phyloP scores from a whole-genome alignment of 129 eudicot genomes.

The Flaveria trinervia region DNA sequence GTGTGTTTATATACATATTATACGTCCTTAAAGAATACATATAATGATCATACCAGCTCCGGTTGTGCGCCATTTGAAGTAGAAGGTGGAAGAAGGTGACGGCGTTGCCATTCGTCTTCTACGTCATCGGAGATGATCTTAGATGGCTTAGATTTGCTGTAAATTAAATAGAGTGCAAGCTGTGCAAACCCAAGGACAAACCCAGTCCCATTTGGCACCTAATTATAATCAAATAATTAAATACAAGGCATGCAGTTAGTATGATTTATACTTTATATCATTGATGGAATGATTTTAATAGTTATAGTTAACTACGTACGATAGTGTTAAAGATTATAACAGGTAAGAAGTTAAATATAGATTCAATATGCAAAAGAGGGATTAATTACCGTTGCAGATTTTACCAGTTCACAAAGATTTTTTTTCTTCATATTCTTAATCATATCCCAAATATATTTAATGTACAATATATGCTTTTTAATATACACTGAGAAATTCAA shows the following conservation, averaged over 20 bases:
- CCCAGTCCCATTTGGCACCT: constrained; percentile 73
- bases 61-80: not conserved
- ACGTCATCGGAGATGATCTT: constrained; percentile 16
- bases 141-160: constrained; percentile 23
- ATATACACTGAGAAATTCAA: no score
- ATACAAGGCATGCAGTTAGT: not conserved
- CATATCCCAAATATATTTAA: no score
- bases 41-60: not conserved
- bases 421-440: no score
- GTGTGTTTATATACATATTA: not conserved
- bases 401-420: no score
- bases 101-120: constrained; percentile 30
- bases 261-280: not conserved
- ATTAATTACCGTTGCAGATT: no score
- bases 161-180: constrained; percentile 46
- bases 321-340: no score
- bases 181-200: constrained; percentile 50
- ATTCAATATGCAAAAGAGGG: no score
- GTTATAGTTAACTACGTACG: no score
- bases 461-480: no score
- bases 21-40: not conserved
- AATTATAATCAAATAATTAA: not conserved
- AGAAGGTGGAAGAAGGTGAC: constrained; percentile 37
- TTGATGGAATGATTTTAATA: no score
- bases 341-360: no score